Evolutionary conservation across 352 stramenopile genomes (phyloP).

Genomic region (Phytophthora parvispora): DNA sequence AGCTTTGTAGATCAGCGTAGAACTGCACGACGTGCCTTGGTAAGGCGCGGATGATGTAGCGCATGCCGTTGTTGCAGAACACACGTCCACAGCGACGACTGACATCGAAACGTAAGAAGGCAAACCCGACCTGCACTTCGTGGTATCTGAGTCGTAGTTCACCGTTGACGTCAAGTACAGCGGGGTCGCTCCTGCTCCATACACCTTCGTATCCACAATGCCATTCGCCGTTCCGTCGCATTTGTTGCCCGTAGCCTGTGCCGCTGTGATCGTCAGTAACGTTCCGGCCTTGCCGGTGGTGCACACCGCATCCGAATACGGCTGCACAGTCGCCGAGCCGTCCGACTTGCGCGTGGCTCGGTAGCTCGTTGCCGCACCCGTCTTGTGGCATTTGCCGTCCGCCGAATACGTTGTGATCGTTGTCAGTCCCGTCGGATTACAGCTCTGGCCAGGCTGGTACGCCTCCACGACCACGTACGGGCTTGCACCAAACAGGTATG

Average conservation of each 20-base stretch:
- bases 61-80: not conserved
- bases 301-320: constrained; percentile 3
- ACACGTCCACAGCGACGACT: not conserved
- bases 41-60: not conserved
- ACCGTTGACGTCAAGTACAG: not conserved
- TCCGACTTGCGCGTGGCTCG: not conserved
- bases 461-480: constrained; percentile 10
- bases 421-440: not conserved
- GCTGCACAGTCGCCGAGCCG: not conserved
- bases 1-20: not conserved
- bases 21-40: not conserved
- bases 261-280: not conserved
- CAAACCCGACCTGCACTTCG: not conserved
- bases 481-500: constrained; percentile 4
- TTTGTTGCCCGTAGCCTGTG: not conserved
- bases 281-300: not conserved
- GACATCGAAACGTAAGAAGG: not conserved
- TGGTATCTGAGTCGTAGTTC: not conserved
- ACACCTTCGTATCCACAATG: constrained; percentile 10
- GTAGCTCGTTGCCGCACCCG: not conserved
- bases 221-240: not conserved
- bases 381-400: constrained; percentile 22
- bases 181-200: not conserved
- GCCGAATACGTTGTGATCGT: constrained; percentile 10
- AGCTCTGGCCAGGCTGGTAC: not conserved